Conservation (phyloP, 306 rosid species). For the Cicer cuneatum region DNA sequence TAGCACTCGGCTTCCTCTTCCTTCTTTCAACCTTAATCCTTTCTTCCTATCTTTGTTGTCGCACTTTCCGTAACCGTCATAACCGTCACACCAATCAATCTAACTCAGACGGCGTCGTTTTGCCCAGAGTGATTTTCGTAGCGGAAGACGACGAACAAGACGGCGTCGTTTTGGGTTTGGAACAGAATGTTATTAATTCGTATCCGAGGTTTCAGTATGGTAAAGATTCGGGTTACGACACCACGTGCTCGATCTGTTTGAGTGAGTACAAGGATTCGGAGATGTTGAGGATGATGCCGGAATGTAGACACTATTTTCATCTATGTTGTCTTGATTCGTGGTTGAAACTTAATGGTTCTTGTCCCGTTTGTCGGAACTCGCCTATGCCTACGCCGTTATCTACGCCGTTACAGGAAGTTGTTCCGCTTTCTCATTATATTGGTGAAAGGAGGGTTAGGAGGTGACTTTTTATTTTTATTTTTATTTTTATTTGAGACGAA, state of each 20-base stretch:
- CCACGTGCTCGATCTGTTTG: conserved; percentile 80
- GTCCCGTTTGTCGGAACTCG: conserved; percentile 94
- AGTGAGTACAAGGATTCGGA: conserved; percentile 83
- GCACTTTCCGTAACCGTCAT: conserved; percentile 50
- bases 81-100: too few relatives aligned
- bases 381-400: conserved; percentile 89
- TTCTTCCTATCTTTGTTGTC: conserved; percentile 88
- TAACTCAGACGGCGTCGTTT: conserved; percentile 57
- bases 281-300: conserved; percentile 98
- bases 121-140: conserved; percentile 79
- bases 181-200: conserved; percentile 70
- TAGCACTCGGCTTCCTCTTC: conserved; percentile 84
- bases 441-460: conserved; percentile 71
- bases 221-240: conserved; percentile 37
- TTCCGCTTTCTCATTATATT: conserved; percentile 75
- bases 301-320: conserved; percentile 86
- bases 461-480: conserved; percentile 38
- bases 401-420: conserved; percentile 89
- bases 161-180: conserved; percentile 58
- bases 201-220: conserved; percentile 72
- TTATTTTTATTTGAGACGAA: background rate
- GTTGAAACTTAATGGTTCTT: conserved; percentile 91
- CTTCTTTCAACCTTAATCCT: conserved; percentile 82
- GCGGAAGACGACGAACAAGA: conserved; percentile 62
- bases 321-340: conserved; percentile 82